Conservation (phyloP, 176 grass and related monocot genomes). For the Pharus latifolius region DNA sequence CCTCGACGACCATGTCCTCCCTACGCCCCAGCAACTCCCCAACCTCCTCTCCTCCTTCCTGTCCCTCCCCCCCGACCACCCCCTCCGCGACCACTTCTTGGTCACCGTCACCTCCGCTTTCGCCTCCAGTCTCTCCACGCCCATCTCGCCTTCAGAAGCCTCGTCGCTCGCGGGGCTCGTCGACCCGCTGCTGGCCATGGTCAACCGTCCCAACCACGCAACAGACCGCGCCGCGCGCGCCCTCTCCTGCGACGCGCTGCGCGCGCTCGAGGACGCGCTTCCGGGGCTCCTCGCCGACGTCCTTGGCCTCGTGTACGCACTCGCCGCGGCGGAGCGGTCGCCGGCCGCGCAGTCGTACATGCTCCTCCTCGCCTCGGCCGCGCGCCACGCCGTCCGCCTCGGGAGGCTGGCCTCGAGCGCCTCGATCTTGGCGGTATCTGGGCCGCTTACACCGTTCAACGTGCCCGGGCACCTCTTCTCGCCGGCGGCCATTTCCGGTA, state of each 20-base stretch:
- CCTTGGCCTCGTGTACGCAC: constrained; percentile 52
- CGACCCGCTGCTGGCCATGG: constrained; percentile 38
- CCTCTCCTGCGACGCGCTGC: constrained; percentile 74
- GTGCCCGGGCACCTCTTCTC: constrained; percentile 33
- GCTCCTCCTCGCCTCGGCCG: constrained; percentile 62
- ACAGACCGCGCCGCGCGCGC: constrained; percentile 68
- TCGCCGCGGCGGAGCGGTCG: constrained; percentile 68
- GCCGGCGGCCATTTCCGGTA: not conserved
- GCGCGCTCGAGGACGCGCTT: constrained; percentile 51
- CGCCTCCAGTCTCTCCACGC: constrained; percentile 42
- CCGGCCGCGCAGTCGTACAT: constrained; percentile 77
- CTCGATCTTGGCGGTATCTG: constrained; percentile 57
- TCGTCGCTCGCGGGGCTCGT: constrained; percentile 4
- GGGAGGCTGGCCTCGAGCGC: constrained; percentile 36
- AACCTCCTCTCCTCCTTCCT: constrained; percentile 23
- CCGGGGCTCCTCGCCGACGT: constrained; percentile 62
- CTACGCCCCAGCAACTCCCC: constrained; percentile 22
- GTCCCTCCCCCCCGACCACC: constrained; percentile 28
- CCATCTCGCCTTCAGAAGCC: not conserved
- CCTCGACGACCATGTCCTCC: constrained; percentile 45
- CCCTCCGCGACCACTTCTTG: constrained; percentile 55
- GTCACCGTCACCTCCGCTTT: constrained; percentile 61
- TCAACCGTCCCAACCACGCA: constrained; percentile 73
- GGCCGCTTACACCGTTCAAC: constrained; percentile 50
- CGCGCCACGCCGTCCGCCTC: constrained; percentile 42